These are phyloP conservation scores for Calonectria pauciramosa DNA, from an alignment of 2,329 filamentous ascomycete genomes.

Conservation along the genomic window DNA sequence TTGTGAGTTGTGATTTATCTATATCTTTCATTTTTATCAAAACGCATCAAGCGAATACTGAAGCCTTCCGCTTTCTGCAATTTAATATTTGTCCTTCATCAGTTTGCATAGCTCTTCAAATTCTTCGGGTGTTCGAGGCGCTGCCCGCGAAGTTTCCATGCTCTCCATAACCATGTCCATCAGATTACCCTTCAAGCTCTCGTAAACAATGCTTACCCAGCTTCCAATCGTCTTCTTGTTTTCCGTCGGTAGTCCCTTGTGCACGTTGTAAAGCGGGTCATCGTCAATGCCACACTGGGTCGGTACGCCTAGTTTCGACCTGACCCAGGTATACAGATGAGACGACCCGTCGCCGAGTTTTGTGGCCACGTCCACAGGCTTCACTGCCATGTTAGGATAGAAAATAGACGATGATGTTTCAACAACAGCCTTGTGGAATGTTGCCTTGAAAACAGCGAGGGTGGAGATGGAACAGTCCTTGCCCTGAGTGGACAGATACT, in stretches of 20 bases:
- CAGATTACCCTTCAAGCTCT: constrained; percentile 45
- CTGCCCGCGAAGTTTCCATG: constrained; percentile 36
- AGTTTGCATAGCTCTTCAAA: constrained; percentile 41
- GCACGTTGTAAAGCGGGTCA: constrained; percentile 45
- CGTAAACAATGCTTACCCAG: constrained; percentile 50
- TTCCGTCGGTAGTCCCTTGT: constrained; percentile 38
- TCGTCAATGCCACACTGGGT: constrained; percentile 50
- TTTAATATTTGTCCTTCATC: constrained; percentile 27
- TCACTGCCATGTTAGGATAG: constrained; percentile 43
- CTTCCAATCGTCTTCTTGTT: constrained; percentile 51
- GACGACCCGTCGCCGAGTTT: constrained; percentile 49
- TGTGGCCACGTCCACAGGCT: constrained; percentile 40
- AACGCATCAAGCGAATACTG: not conserved
- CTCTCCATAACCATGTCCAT: constrained; percentile 48
- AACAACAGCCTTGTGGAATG: constrained; percentile 38
- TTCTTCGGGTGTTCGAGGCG: constrained; percentile 36
- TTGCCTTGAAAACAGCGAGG: constrained; percentile 39
- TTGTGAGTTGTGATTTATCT: not conserved
- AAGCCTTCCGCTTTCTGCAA: not conserved
- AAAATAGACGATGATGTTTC: constrained; percentile 40
- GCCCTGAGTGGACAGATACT: constrained; percentile 40
- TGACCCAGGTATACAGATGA: constrained; percentile 48
- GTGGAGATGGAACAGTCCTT: constrained; percentile 41
- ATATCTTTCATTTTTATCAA: too few relatives aligned
- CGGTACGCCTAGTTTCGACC: constrained; percentile 44